These are phyloP conservation scores for Arabidopsis hybrid DNA, from an alignment of 441 rosid genomes.

Conservation along the genomic window DNA sequence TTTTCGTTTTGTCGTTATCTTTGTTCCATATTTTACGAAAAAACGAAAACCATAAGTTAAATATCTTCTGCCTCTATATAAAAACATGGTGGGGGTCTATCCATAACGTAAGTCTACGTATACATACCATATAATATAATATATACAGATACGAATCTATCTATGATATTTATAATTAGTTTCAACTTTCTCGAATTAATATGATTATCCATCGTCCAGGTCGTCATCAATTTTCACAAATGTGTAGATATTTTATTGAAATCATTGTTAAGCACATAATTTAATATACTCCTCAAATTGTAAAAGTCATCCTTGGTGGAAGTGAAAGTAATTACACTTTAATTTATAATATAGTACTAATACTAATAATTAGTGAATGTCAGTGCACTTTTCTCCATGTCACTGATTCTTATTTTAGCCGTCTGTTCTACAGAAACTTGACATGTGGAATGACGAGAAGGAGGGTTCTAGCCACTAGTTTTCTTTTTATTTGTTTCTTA, in stretches of 20 bases:
- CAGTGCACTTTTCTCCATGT: conserved; percentile 45
- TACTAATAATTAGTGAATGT: not conserved
- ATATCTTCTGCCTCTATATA: conserved; percentile 10
- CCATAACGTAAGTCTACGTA: too few species aligned
- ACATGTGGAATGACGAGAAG: conserved; percentile 27
- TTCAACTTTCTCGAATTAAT: conserved; percentile 6
- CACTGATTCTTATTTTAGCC: conserved; percentile 33
- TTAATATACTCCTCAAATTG: not conserved
- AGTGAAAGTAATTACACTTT: conserved; percentile 25
- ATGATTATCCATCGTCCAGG: conserved; percentile 4
- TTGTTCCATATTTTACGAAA: not conserved
- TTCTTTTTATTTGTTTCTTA: not conserved
- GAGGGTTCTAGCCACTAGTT: conserved; percentile 28
- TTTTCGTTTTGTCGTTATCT: not conserved
- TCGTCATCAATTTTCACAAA: conserved; percentile 18
- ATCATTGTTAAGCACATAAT: not conserved
- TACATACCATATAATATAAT: conserved; percentile 8
- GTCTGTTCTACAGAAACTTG: conserved; percentile 23
- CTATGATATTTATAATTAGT: conserved; percentile 4
- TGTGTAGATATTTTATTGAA: conserved; percentile 15
- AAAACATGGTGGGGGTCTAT: conserved; percentile 16
- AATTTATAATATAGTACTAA: not conserved
- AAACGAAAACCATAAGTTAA: not conserved
- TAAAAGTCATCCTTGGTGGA: conserved; percentile 21
- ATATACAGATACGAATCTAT: conserved; percentile 7